Evolutionary conservation across 2,329 filamentous ascomycete genomes (phyloP).

Genomic region (Cephalotrichum gorgonifer): DNA sequence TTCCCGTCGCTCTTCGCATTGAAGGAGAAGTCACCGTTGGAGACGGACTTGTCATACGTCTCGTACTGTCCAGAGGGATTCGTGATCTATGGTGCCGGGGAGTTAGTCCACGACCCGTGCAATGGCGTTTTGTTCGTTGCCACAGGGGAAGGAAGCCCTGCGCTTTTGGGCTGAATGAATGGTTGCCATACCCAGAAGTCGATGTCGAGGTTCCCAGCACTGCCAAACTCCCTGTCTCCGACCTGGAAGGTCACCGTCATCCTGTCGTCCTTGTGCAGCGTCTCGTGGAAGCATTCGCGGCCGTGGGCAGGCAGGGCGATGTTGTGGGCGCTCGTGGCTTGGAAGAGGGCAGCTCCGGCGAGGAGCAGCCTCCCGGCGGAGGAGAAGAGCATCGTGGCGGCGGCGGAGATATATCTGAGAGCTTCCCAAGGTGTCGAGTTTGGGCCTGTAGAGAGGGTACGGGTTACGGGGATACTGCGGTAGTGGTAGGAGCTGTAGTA

Average conservation of each 20-base stretch:
- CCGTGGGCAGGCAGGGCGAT: slow-evolving; percentile 90
- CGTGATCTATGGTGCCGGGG: slow-evolving; percentile 49
- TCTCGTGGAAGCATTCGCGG: slow-evolving; percentile 95
- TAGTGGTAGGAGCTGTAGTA: not conserved
- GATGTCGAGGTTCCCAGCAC: slow-evolving; percentile 87
- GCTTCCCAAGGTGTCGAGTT: slow-evolving; percentile 2
- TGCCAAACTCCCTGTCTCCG: slow-evolving; percentile 90
- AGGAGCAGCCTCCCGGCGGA: slow-evolving; percentile 32
- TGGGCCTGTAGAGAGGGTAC: not conserved
- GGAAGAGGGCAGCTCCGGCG: slow-evolving; percentile 29
- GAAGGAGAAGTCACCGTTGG: slow-evolving; percentile 90
- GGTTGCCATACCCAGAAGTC: slow-evolving; percentile 83
- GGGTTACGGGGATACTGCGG: not conserved
- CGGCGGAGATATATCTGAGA: too few relatives aligned
- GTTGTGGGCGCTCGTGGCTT: slow-evolving; percentile 73
- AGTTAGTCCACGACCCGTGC: slow-evolving; percentile 10
- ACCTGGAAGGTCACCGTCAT: slow-evolving; percentile 99
- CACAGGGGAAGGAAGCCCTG: not conserved
- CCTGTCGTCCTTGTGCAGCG: slow-evolving; percentile 83
- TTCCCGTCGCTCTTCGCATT: slow-evolving; percentile 75
- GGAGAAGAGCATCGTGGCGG: slow-evolving; percentile 29
- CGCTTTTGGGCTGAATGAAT: too few relatives aligned
- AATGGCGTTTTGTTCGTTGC: too few relatives aligned
- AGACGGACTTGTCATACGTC: slow-evolving; percentile 68
- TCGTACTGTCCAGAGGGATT: slow-evolving; percentile 69